Conservation (phyloP, 2,329 filamentous ascomycete genomes). For the Rhynchosporium agropyri region DNA sequence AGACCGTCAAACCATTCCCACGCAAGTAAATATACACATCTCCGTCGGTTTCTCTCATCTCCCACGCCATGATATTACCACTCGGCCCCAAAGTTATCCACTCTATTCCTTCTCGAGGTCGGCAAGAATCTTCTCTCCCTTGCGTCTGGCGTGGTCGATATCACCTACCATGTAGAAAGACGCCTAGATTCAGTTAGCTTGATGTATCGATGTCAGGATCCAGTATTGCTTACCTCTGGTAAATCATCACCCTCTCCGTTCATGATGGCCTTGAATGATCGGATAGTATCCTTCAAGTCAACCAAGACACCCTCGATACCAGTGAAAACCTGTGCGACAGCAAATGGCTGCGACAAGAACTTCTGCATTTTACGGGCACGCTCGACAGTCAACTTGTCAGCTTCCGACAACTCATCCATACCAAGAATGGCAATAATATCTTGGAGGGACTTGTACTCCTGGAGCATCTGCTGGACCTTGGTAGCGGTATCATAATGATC, state of each 20-base stretch:
- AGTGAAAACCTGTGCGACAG: conserved; percentile 81
- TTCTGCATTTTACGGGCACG: conserved; percentile 99
- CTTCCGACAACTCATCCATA: conserved; percentile 99
- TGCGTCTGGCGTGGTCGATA: conserved; percentile 86
- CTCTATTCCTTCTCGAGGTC: conserved; percentile 58
- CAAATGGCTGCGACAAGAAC: conserved; percentile 99
- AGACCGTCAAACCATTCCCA: conserved; percentile 29
- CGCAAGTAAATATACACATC: conserved; percentile 29
- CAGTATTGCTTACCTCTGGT: conserved; percentile 66
- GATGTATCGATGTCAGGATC: not conserved
- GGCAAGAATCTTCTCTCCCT: conserved; percentile 99
- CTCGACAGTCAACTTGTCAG: conserved; percentile 99
- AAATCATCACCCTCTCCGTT: conserved; percentile 93
- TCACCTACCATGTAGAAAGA: conserved; percentile 71
- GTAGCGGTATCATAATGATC: conserved; percentile 97
- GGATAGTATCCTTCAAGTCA: conserved; percentile 97
- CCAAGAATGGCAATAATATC: conserved; percentile 99
- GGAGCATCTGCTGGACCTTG: conserved; percentile 97
- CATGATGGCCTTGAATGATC: conserved; percentile 86
- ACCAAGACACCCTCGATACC: conserved; percentile 87
- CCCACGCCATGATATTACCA: conserved; percentile 15
- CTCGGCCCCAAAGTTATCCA: not conserved
- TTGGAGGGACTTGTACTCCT: conserved; percentile 99
- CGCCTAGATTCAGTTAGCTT: conserved; percentile 35
- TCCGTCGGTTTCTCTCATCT: conserved; percentile 27